Conservation (phyloP, 1,284 basidiomycete species). For the Takashimella tepidaria region DNA sequence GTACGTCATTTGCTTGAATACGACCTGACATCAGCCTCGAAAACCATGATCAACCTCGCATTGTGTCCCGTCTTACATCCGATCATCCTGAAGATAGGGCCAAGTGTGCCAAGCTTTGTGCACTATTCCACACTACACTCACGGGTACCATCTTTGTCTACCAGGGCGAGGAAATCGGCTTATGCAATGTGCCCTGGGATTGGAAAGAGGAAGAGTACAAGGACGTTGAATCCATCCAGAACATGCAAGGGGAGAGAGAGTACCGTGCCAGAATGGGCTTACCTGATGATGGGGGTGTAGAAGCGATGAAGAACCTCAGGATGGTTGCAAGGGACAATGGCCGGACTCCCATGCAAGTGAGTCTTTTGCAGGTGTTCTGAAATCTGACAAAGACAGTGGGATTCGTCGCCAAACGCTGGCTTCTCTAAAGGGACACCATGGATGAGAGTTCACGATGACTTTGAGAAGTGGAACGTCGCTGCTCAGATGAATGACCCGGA, state of each 20-base stretch:
- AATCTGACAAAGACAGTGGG: constrained; percentile 61
- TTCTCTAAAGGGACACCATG: constrained; percentile 63
- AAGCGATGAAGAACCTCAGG: constrained; percentile 38
- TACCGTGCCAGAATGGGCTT: constrained; percentile 27
- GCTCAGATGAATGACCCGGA: constrained; percentile 40
- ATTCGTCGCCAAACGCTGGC: constrained; percentile 56
- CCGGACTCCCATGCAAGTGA: constrained; percentile 30
- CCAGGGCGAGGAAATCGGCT: constrained; percentile 67
- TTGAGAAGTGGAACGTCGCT: constrained; percentile 49
- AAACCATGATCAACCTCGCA: constrained; percentile 51
- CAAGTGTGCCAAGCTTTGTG: constrained; percentile 62
- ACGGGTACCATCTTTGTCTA: constrained; percentile 67
- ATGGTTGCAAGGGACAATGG: constrained; percentile 43
- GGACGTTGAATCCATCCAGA: constrained; percentile 49
- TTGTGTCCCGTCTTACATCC: constrained; percentile 63
- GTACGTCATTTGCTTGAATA: constrained; percentile 10
- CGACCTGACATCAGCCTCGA: constrained; percentile 2
- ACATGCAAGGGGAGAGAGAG: constrained; percentile 40
- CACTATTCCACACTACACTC: constrained; percentile 59
- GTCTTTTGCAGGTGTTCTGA: constrained; percentile 1
- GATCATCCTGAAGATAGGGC: constrained; percentile 58
- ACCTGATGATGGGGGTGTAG: constrained; percentile 31
- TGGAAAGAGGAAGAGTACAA: constrained; percentile 70
- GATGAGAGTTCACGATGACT: constrained; percentile 74
- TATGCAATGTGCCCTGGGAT: constrained; percentile 60